Base-by-base conservation (phyloP, 257 asterid species). In the Plantago major region DNA sequence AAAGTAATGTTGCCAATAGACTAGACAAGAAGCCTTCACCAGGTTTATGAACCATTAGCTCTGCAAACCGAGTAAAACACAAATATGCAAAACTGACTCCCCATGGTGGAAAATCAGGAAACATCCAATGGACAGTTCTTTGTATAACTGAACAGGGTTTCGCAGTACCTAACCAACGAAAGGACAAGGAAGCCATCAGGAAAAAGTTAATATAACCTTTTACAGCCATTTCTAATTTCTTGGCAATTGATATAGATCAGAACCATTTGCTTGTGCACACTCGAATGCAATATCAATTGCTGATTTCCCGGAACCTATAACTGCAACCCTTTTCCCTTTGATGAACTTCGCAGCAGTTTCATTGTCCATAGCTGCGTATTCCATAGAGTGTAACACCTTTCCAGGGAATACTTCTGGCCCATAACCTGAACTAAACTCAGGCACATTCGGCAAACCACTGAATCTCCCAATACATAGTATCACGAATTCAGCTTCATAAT, bases 41-140 rank as follows among this genome's bases (percentile, higher is more conserved):
- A 8, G 95, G 96, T 74, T 86, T 89, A 56, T 89, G 96, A 71
- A 86, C 71, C 79, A 78, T 44, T 13, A 89, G 82, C 75, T 86
- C 95, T 2, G 78, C 15, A 43, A 86, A 83, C 1, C 96, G 88
- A 58, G 46, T 78, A 56, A 73, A 57, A 68, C 62, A 70, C 38
- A 83, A 62, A 16, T 9, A 68, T 12, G 70, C 79, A 7, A 80
- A 47, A 57, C 42, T 55, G 6, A 80, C 74, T 3, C 86, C 88
- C 84, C 85, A 79, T 6, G 76, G 44, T 0, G 26, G 12, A 0
- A 40, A 52, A 52, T 71, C 57, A 0, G 90, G 64, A 61, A 79
- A n/a, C 62, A 64, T 64, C 81, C 84, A 79, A 26, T 76, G 66
- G 22, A 73, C 28, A 33, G 73, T 66, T 53, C 84, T 67, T 11